These are phyloP conservation scores for Didymella segeticola DNA, from an alignment of 2,329 filamentous ascomycete genomes.

Conservation along the genomic window DNA sequence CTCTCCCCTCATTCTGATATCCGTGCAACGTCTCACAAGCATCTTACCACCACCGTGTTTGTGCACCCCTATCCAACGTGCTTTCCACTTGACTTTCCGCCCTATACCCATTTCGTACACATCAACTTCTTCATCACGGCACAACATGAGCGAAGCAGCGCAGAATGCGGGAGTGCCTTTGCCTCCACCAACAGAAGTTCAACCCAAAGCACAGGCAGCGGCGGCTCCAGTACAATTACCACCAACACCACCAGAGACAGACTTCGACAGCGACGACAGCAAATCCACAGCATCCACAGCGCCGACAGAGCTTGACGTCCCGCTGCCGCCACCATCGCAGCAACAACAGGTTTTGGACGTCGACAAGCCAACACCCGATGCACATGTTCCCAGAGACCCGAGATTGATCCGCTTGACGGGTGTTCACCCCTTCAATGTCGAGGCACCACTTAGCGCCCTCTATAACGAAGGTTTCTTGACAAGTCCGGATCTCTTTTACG, in stretches of 20 bases:
- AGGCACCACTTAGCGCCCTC: slow-evolving; percentile 79
- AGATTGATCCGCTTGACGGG: slow-evolving; percentile 86
- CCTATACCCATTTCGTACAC: slow-evolving; percentile 1
- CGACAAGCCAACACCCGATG: slow-evolving; percentile 83
- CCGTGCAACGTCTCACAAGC: neutral
- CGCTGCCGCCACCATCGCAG: slow-evolving; percentile 71
- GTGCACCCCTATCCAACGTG: neutral
- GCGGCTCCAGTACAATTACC: slow-evolving; percentile 33
- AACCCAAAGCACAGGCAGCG: slow-evolving; percentile 26
- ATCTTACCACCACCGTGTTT: neutral
- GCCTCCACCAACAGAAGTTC: slow-evolving; percentile 22
- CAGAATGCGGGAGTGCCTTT: slow-evolving; percentile 24
- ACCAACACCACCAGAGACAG: slow-evolving; percentile 46
- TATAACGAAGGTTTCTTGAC: slow-evolving; percentile 87
- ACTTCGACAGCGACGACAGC: slow-evolving; percentile 39
- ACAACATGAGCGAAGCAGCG: slow-evolving; percentile 29
- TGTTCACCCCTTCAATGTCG: slow-evolving; percentile 88
- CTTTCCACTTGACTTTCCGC: neutral
- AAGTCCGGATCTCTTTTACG: slow-evolving; percentile 86
- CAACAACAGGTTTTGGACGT: slow-evolving; percentile 71
- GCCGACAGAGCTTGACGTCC: slow-evolving; percentile 53
- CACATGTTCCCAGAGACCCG: slow-evolving; percentile 79
- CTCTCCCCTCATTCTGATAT: neutral
- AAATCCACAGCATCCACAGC: slow-evolving; percentile 26
- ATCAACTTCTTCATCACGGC: neutral